These are phyloP conservation scores for Litchi chinensis DNA, from an alignment of 345 rosid species.

Conservation along the genomic window DNA sequence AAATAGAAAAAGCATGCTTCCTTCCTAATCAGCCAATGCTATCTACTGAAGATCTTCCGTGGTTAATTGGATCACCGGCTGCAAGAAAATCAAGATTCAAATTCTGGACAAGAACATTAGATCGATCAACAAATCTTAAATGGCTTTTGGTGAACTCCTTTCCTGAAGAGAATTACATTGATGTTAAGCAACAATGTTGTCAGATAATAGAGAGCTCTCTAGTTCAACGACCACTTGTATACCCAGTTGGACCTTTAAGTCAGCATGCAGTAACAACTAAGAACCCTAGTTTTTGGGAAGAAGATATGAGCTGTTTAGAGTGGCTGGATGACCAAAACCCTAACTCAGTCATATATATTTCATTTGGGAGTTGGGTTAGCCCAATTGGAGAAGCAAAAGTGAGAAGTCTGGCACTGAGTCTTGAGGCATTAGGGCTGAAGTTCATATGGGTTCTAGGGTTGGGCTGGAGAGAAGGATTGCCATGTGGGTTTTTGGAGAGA, in stretches of 20 bases:
- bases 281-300: conserved; percentile 63
- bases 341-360: conserved; percentile 58
- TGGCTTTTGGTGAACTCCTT: conserved; percentile 75
- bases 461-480: conserved; percentile 62
- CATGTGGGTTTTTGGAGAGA: conserved; percentile 46
- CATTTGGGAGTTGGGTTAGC: conserved; percentile 88
- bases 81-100: conserved; percentile 62
- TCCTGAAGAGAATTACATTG: conserved; percentile 38
- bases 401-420: conserved; percentile 46
- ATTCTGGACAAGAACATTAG: conserved; percentile 67
- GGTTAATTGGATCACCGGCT: conserved; percentile 72
- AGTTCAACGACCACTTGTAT: conserved; percentile 23
- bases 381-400: conserved; percentile 68
- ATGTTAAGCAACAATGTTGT: background rate
- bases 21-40: conserved; percentile 46
- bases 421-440: conserved; percentile 49
- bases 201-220: background rate
- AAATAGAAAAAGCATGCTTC: conserved; percentile 24
- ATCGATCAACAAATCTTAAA: conserved; percentile 47
- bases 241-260: conserved; percentile 51
- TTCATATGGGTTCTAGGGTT: conserved; percentile 67
- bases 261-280: conserved; percentile 27
- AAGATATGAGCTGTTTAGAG: conserved; percentile 61
- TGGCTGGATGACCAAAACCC: conserved; percentile 63
- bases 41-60: conserved; percentile 64